Evolutionary conservation across 2,329 filamentous ascomycete species (phyloP), one percentile per base, ranked within the genome.

Genomic region (Incumbomyces delicatus): DNA sequence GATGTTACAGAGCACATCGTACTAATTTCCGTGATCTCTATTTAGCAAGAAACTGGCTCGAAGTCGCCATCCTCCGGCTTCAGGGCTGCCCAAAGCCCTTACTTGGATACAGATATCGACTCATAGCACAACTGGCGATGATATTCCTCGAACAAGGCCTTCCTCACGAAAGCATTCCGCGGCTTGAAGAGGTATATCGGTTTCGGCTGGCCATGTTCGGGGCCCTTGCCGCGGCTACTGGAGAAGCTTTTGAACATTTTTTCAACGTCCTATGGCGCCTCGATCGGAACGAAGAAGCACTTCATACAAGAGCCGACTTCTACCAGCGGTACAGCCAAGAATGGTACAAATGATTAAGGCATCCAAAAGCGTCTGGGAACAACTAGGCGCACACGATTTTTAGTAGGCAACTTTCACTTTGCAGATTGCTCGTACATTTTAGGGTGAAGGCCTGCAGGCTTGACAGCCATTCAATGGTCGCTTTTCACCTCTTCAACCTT

Each of bases 1-100:
- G 51, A 18, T 49, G 46, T 11, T 47, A 50, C 33, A 34, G 40
- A 33, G 36, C 46, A 32, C 29, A 27, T 27, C 22, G 22, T 8
- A 27, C 22, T 27, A 27, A 27, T 27, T 27, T 30, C 4, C 36
- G 46, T 20, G 14, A 41, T 14, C 13, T 43, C 29, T 7, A 35
- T 22, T 11, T 41, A n/a, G 49, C 49, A 2, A 27, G 27, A 10
- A 14, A 14, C 22, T 27, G 33, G 17, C 30, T 50, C 5, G 22
- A 35, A n/a, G 3, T 35, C n/a, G 47, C 47, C 7, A n/a, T 42
- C 14, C 7, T 20, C 10, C 17, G 22, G 35, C 32, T 50, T 6
- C 17, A 38, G 2, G 18, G 35, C 13, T 41, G 32, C 13, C 17
- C 42, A 13, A 27, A 37, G 4, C 18, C 27, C 2, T 16, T 50